These are phyloP conservation scores for Solanum clarkiae DNA, from an alignment of 257 asterid species.

Conservation along the genomic window DNA sequence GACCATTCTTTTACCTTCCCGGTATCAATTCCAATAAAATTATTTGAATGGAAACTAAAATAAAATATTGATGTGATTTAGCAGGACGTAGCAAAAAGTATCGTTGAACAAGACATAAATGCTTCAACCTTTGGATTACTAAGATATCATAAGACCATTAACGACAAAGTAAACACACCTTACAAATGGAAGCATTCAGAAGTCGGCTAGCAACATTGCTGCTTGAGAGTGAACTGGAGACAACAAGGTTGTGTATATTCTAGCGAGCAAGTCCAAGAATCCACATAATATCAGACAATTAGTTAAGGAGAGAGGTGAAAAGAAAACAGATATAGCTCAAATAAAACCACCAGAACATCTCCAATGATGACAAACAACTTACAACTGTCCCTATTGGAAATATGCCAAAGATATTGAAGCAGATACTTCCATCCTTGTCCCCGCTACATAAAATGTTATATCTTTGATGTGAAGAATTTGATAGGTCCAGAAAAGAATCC, in stretches of 20 bases:
- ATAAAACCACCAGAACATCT: not conserved
- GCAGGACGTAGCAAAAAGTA: not conserved
- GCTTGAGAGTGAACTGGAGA: constrained; percentile 24
- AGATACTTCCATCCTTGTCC: constrained; percentile 78
- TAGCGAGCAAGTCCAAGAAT: constrained; percentile 20
- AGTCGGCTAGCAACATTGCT: constrained; percentile 32
- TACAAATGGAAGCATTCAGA: constrained; percentile 51
- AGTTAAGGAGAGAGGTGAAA: constrained; percentile 3
- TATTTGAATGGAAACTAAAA: not conserved
- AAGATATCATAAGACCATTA: not conserved
- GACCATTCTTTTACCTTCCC: not conserved
- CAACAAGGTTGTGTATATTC: constrained; percentile 54
- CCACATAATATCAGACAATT: constrained; percentile 1
- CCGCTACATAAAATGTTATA: constrained; percentile 91
- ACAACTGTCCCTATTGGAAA: constrained; percentile 89
- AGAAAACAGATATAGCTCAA: not conserved
- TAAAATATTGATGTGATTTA: not conserved
- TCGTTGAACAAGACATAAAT: not conserved
- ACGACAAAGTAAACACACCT: constrained; percentile 35
- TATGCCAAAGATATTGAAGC: constrained; percentile 90
- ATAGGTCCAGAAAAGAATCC: constrained; percentile 70
- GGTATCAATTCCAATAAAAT: not conserved
- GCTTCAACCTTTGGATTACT: not conserved
- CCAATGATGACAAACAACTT: constrained; percentile 25
- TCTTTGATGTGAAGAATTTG: constrained; percentile 65